These are phyloP conservation scores for Populus hybrid DNA, from an alignment of 441 rosid species.

Conservation along the genomic window DNA sequence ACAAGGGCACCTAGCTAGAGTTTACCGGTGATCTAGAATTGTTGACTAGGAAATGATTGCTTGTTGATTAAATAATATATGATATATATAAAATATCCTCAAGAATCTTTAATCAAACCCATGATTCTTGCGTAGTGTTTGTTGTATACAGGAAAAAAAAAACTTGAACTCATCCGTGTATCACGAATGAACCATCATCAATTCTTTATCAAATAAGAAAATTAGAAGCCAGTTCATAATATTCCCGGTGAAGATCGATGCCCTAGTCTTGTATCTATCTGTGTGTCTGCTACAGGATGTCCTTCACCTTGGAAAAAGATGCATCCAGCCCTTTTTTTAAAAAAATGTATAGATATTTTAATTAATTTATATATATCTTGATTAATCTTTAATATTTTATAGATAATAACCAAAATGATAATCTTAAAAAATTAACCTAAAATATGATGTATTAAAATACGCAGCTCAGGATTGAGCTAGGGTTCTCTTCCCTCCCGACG, in stretches of 20 bases:
- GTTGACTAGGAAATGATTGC: neutral
- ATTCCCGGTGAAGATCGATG: neutral
- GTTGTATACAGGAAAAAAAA: neutral
- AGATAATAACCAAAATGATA: too few species aligned
- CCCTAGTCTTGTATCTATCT: neutral
- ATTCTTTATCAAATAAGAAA: neutral
- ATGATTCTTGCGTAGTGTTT: neutral
- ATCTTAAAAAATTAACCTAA: too few species aligned
- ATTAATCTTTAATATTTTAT: too few species aligned
- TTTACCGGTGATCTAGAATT: neutral
- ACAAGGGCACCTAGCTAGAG: too few species aligned
- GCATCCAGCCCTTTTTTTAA: too few species aligned
- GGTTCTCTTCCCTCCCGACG: neutral
- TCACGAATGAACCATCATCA: neutral
- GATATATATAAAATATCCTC: neutral
- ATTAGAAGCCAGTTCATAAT: neutral
- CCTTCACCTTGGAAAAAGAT: neutral
- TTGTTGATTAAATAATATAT: neutral
- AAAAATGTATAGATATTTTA: too few species aligned
- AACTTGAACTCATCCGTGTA: neutral
- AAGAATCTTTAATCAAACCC: neutral
- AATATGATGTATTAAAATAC: too few species aligned
- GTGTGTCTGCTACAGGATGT: neutral
- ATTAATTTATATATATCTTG: too few species aligned
- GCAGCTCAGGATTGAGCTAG: too few species aligned